These are phyloP conservation scores for Angomonas deanei DNA, from an alignment of 208 protist genomes.

Conservation along the genomic window DNA sequence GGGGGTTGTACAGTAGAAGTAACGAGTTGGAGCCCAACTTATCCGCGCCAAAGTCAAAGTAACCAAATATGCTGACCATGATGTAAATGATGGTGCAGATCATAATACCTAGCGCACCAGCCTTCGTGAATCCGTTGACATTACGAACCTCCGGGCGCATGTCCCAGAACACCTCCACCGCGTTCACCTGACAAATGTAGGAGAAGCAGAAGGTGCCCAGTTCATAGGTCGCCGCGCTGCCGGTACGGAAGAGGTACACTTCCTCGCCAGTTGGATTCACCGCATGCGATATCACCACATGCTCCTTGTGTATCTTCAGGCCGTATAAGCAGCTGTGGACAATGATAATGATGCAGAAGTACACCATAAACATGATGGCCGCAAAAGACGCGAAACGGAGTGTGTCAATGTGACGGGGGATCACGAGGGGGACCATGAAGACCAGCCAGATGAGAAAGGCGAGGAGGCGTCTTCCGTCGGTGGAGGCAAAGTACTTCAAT, in stretches of 20 bases:
- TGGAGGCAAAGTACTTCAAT: constrained; percentile 11
- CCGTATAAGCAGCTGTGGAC: constrained; percentile 15
- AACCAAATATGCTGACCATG: constrained; percentile 25
- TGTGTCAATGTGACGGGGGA: constrained; percentile 33
- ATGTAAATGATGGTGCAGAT: constrained; percentile 36
- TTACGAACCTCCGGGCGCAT: constrained; percentile 15
- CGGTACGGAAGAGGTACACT: constrained; percentile 15
- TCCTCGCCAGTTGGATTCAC: too few relatives aligned
- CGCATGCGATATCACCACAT: neutral
- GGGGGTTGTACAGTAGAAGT: constrained; percentile 27
- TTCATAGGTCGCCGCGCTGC: constrained; percentile 6
- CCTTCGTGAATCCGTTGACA: constrained; percentile 19
- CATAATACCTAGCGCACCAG: constrained; percentile 16
- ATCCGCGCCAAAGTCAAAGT: constrained; percentile 34
- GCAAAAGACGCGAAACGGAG: constrained; percentile 28
- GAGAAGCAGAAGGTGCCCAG: constrained; percentile 32
- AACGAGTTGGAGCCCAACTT: constrained; percentile 16
- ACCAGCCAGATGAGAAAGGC: constrained; percentile 18
- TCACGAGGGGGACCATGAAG: constrained; percentile 28
- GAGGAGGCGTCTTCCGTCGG: constrained; percentile 12
- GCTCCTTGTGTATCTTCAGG: constrained; percentile 4
- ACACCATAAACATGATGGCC: constrained; percentile 26
- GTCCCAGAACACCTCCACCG: constrained; percentile 35
- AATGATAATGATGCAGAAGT: constrained; percentile 23
- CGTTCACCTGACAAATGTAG: constrained; percentile 36